phyloP scores from a whole-genome alignment of 225 moss, liverwort and hornwort species.

The Polytrichum formosum region DNA sequence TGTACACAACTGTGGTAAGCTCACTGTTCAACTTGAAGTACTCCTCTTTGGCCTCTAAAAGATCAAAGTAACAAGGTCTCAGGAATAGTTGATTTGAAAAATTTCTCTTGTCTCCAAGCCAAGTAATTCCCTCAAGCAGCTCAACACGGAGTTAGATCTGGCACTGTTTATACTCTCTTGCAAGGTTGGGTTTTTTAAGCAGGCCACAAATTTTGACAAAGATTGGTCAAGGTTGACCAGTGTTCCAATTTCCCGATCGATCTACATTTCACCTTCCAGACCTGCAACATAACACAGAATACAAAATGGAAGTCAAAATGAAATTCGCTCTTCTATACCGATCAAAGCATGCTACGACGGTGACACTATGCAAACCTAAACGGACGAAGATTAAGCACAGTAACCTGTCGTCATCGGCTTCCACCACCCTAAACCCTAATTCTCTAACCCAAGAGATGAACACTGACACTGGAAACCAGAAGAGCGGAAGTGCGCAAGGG shows the following conservation, averaged over 20 bases:
- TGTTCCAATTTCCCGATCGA: background rate
- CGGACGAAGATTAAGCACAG: no score
- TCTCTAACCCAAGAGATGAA: no score
- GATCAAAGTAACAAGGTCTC: slow-evolving; percentile 1
- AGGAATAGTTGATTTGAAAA: background rate
- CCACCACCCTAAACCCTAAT: no score
- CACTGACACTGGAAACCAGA: no score
- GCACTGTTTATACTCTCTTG: background rate
- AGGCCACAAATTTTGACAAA: slow-evolving; percentile 1
- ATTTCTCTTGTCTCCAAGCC: background rate
- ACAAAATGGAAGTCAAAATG: no score
- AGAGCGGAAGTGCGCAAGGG: no score
- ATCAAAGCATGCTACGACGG: no score
- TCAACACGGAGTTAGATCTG: background rate
- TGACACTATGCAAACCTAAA: no score
- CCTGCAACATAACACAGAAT: background rate
- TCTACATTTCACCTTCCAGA: background rate
- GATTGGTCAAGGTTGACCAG: background rate
- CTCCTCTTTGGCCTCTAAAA: background rate
- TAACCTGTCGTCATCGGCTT: no score
- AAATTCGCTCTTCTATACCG: no score
- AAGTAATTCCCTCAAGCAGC: background rate
- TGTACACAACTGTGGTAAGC: background rate
- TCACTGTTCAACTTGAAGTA: background rate
- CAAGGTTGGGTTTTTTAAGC: background rate